Base-by-base conservation (phyloP, 495 filamentous ascomycete genomes). In the Aspergillus bertholletiae region DNA sequence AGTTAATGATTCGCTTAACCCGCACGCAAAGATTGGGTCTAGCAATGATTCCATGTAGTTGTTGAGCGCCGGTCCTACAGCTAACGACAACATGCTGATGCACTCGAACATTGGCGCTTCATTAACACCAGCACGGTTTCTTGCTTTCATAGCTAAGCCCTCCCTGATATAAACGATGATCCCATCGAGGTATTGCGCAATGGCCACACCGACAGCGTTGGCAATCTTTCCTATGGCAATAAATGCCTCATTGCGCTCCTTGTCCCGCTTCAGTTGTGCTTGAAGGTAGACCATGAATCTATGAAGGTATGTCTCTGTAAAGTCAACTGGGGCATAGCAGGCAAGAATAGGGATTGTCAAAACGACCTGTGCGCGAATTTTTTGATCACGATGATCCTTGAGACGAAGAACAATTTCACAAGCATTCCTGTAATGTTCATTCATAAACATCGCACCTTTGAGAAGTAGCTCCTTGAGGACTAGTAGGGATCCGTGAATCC, bases 401-500 rank as follows among this genome's bases (percentile, higher is more conserved):
- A 95, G 86, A 47, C 85, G 85, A 51, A 91, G 84, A 21, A 96
- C 86, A 54, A 91, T 91, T 56, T 99, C 94, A 69, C 93, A 97
- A 13, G 89, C 86, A 43, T 95, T 89, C 28, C 83, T 76, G 59
- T 94, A 93, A 57, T 89, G 84, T 28, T 88, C 89, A 46, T 94
- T 87, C 94, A 99, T 97, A 73, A 95, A 99, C 94, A 97, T 99
- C 55, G 91, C 92, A 22, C 94, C 93, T 60, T 94, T 90, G 55
- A 89, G 78, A 15, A 97, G 83, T 23, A 99, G 80, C 67, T 97
- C 93, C 66, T 90, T 92, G 58, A 97, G 77, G 1, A 92, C 88
- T 18, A 99, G 79, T 34, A 99, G 80, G 12, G 92, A 96, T 26
- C 91, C 95, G 68, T 99, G 94, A 30, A 93, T 86, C 56, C 81